Evolutionary conservation across 1,284 basidiomycete species (phyloP).

Genomic region (Leccinum ponderosum): DNA sequence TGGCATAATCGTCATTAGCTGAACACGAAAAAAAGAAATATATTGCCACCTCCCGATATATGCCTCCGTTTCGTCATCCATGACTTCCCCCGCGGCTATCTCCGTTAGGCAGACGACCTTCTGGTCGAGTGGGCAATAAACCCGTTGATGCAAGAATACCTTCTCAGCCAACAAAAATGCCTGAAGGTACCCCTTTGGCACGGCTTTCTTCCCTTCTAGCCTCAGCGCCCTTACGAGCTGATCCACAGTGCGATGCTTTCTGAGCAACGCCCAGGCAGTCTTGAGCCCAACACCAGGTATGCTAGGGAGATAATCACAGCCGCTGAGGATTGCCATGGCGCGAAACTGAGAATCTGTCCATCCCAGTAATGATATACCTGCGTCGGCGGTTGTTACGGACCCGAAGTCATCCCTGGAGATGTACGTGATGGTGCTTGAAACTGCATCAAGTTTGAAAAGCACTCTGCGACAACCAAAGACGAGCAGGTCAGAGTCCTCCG

Average conservation of each 20-base stretch:
- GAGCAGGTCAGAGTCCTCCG: slow-evolving; percentile 97
- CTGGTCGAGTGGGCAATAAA: slow-evolving; percentile 77
- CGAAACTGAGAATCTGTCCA: slow-evolving; percentile 93
- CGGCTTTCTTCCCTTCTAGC: slow-evolving; percentile 82
- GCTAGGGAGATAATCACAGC: slow-evolving; percentile 96
- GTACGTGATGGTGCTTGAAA: slow-evolving; percentile 73
- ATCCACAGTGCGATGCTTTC: slow-evolving; percentile 86
- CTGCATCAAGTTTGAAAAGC: slow-evolving; percentile 82
- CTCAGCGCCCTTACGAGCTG: slow-evolving; percentile 81
- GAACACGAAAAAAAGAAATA: slow-evolving; percentile 1
- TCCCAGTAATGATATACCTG: slow-evolving; percentile 77
- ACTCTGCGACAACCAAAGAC: slow-evolving; percentile 93
- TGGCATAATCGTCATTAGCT: slow-evolving; percentile 32
- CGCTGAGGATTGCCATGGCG: slow-evolving; percentile 94
- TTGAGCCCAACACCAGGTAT: slow-evolving; percentile 94
- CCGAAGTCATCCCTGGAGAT: slow-evolving; percentile 83
- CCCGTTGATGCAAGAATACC: slow-evolving; percentile 93
- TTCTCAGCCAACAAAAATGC: slow-evolving; percentile 83
- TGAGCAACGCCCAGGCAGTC: slow-evolving; percentile 85
- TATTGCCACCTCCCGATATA: slow-evolving; percentile 72
- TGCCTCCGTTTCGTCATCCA: slow-evolving; percentile 62
- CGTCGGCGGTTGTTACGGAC: slow-evolving; percentile 52
- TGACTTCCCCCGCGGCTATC: slow-evolving; percentile 48
- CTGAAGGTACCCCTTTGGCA: slow-evolving; percentile 77
- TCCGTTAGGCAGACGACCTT: slow-evolving; percentile 71